Evolutionary conservation across 306 rosid species (phyloP).

Genomic region (Prunus mume): DNA sequence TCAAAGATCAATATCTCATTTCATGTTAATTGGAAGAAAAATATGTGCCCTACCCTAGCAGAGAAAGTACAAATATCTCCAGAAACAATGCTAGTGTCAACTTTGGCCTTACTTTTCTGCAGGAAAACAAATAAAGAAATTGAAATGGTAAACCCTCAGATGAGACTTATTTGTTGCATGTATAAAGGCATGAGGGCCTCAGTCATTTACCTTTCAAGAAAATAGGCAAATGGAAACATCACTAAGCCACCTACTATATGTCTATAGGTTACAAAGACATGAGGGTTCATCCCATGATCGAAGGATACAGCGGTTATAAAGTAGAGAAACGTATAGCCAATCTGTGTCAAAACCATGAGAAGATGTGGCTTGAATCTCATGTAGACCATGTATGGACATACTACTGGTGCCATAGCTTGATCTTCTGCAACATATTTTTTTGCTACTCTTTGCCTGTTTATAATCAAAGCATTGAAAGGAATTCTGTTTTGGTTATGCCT

Average conservation of each 20-base stretch:
- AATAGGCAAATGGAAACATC: slow-evolving; percentile 45
- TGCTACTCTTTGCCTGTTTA: neutral
- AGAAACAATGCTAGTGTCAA: slow-evolving; percentile 34
- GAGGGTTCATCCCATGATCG: slow-evolving; percentile 43
- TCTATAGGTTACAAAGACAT: slow-evolving; percentile 44
- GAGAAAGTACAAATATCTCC: slow-evolving; percentile 42
- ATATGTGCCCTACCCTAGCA: slow-evolving; percentile 28
- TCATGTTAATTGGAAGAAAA: neutral
- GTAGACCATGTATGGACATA: slow-evolving; percentile 13
- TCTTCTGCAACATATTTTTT: neutral
- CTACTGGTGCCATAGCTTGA: slow-evolving; percentile 24
- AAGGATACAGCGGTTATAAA: slow-evolving; percentile 36
- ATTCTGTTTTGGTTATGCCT: neutral
- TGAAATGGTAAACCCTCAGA: neutral
- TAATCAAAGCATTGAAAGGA: neutral
- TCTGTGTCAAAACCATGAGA: slow-evolving; percentile 33
- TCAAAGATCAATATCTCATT: neutral
- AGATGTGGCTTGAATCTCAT: slow-evolving; percentile 39
- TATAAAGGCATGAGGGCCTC: neutral
- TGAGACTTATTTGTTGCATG: neutral
- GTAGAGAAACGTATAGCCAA: slow-evolving; percentile 29
- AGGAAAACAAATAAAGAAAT: slow-evolving; percentile 1
- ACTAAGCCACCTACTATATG: slow-evolving; percentile 35
- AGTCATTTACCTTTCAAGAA: slow-evolving; percentile 44
- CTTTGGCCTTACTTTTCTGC: slow-evolving; percentile 44